Base-by-base conservation (phyloP, 1,284 basidiomycete species). In the Psilocybe mexicana region DNA sequence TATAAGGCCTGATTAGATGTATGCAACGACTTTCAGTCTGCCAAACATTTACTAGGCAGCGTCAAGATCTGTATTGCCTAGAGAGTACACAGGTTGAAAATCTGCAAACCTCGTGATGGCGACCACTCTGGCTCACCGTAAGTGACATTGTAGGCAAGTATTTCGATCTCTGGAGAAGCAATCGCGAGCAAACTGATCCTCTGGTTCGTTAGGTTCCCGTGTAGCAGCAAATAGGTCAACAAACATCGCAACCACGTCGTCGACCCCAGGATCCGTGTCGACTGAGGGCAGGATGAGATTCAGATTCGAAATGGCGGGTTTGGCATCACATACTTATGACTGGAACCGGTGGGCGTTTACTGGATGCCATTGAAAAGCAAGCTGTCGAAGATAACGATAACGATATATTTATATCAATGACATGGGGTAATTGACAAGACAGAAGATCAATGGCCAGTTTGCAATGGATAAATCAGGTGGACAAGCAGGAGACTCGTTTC, bases 191-290 rank as follows among this genome's bases (percentile, higher is more conserved):
- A 70, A 54, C 88, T 86, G 61, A 43, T 33, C 11, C 7, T 8
- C 40, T 6, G 44, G n/a, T 10, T 56, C 14, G 52, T 48, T 11
- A 56, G 42, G 12, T 28, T 30, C 2, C 14, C 2, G 38, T 30
- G 8, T 52, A 33, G 6, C 11, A 18, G 40, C 48, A 57, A 55
- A 48, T 14, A 48, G 33, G 48, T 25, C 59, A 74, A 86, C 79
- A 47, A 57, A 79, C 80, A 82, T 88, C 40, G 94, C 94, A 46
- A 96, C 72, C 40, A 87, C 81, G 71, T 98, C 96, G 74, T 98
- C 96, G 2, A 97, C 92, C 47, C 96, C 96, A n/a, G 90, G 90
- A 70, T 92, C 89, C 24, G 88, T 89, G 63, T 92, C 90, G 66
- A 92, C 89, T 91, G 62, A 18, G 33, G 53, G 38, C 43, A 40